Percentiles rank a stretch among this genome's conserved stretches.
Conservation (phyloP, 2,329 filamentous ascomycete species). For the Colletotrichum kahawae region DNA sequence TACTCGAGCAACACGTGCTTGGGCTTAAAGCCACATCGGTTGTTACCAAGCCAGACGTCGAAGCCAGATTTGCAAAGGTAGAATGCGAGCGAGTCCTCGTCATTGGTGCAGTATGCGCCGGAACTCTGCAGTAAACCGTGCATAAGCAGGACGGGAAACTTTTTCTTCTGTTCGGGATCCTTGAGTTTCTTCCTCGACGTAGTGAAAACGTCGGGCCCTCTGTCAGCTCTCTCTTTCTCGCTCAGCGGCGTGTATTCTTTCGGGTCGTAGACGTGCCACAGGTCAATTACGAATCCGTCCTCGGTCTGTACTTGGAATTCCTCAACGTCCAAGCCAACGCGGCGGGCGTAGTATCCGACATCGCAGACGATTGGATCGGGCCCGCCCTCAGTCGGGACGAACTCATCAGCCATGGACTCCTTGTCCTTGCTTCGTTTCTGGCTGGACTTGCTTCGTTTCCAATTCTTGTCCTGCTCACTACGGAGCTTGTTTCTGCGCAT, state of each 20-base stretch:
- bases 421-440: constrained; percentile 44
- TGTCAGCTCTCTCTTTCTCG: constrained; percentile 53
- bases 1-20: constrained; percentile 74
- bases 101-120: constrained; percentile 88
- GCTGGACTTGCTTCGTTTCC: constrained; percentile 54
- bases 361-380: constrained; percentile 80
- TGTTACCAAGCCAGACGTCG: constrained; percentile 96
- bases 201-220: constrained; percentile 68
- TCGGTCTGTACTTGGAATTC: constrained; percentile 87
- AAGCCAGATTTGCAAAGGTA: constrained; percentile 91
- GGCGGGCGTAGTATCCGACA: constrained; percentile 82
- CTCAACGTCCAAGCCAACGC: constrained; percentile 87
- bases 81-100: constrained; percentile 89
- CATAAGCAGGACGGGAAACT: constrained; percentile 85
- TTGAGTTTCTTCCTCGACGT: constrained; percentile 42
- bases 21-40: constrained; percentile 84
- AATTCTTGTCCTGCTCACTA: constrained; percentile 63
- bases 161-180: constrained; percentile 51
- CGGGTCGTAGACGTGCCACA: constrained; percentile 91
- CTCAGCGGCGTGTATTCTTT: constrained; percentile 66
- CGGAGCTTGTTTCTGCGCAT: constrained; percentile 60
- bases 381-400: constrained; percentile 78
- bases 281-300: constrained; percentile 87
- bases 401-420: constrained; percentile 58
- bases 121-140: constrained; percentile 88